Evolutionary conservation across 441 rosid genomes (phyloP), one percentile per base, ranked within the genome.

Genomic region (Hura crepitans): DNA sequence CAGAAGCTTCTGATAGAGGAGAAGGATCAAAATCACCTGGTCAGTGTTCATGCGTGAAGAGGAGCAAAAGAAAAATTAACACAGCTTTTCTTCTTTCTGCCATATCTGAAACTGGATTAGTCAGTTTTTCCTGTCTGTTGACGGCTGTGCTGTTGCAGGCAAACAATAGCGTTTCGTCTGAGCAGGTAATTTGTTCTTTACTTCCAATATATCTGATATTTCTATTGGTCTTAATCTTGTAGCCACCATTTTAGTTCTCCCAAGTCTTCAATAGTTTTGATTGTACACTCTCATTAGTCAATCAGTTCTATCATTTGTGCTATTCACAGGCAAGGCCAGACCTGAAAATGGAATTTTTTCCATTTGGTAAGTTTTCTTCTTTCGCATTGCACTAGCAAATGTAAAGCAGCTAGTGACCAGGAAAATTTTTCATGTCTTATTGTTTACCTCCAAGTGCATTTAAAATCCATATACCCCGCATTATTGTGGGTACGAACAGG

Each of bases 131-230:
- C 73, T 89, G 92, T 53, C 74, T 89, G 72, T 75, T 89, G 79
- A 89, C 96, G 55, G 79, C 92, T 50, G 92, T 89, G 75, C 86
- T 89, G 25, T 78, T 87, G 68, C 96, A 89, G 78, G 90, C 96
- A 30, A 89, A 86, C 83, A 87, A 84, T 76, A 81, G 81, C 72
- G 74, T 81, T 74, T 80, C 89, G 42, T 78, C 85, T 66, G 92
- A 87, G 54, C 92, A 82, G 96, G 96, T 87, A 79, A 65, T 31
- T 72, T 79, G 17, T 43, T 42, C 9, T 35, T 28, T 33, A 66
- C 74, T 27, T 42, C 22, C 5, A 18, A 55, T 45, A 9, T 33
- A 14, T 63, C 25, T 31, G 5, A 33, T 42, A 28, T 35, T 17
- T 50, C 11, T 31, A 42, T 69, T 59, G 62, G 20, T 60, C 53